Percentiles rank a stretch among this genome's conserved stretches.
Conservation (phyloP, 2,329 filamentous ascomycete species). For the Tolypocladium capitatum region DNA sequence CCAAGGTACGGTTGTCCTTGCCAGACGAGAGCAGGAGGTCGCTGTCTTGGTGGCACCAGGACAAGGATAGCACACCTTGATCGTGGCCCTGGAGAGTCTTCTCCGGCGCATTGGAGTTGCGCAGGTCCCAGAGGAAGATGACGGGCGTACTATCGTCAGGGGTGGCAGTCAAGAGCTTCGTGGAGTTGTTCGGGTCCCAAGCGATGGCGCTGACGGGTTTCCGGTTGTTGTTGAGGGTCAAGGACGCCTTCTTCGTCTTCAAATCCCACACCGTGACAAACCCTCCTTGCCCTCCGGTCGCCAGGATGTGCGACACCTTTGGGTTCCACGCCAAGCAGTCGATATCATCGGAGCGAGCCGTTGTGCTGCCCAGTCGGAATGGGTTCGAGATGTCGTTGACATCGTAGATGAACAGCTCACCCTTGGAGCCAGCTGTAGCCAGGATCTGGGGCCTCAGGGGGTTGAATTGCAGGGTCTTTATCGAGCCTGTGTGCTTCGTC, state of each 20-base stretch:
- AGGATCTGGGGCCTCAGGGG: slow-evolving; percentile 81
- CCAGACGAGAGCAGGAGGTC: slow-evolving; percentile 84
- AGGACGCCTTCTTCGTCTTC: slow-evolving; percentile 92
- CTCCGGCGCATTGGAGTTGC: slow-evolving; percentile 92
- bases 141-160: slow-evolving; percentile 79
- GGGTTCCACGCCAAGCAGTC: slow-evolving; percentile 98
- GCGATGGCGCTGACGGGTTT: slow-evolving; percentile 92
- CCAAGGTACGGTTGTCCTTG: slow-evolving; percentile 89
- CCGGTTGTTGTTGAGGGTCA: slow-evolving; percentile 89
- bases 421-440: slow-evolving; percentile 85
- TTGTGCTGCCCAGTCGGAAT: slow-evolving; percentile 76
- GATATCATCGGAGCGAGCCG: slow-evolving; percentile 84
- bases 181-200: slow-evolving; percentile 93
- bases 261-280: slow-evolving; percentile 98
- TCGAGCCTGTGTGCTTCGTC: slow-evolving; percentile 79
- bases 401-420: slow-evolving; percentile 93
- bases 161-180: slow-evolving; percentile 85
- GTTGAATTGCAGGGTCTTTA: slow-evolving; percentile 96
- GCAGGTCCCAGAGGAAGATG: slow-evolving; percentile 85
- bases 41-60: slow-evolving; percentile 88
- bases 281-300: slow-evolving; percentile 82
- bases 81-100: slow-evolving; percentile 83
- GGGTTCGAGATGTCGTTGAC: slow-evolving; percentile 79
- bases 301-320: slow-evolving; percentile 91
- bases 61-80: slow-evolving; percentile 81